Conservation (phyloP, 192 early-diverging fungal species). For the Haplosporangium gracile region DNA sequence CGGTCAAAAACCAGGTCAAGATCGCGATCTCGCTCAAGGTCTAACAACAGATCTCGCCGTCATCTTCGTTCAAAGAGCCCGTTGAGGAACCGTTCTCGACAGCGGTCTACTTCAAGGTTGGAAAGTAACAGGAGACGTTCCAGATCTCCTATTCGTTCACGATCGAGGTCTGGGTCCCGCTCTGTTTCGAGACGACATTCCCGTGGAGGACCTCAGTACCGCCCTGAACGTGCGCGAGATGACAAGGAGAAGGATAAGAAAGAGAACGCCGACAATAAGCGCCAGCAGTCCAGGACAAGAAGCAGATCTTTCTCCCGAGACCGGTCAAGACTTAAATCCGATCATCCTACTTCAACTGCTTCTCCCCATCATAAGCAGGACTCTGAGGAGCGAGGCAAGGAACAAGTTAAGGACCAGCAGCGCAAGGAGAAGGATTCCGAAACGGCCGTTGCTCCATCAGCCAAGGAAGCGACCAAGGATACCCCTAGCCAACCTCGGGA, state of each 20-base stretch:
- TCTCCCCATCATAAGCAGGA: neutral
- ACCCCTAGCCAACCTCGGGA: neutral
- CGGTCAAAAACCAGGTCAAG: slow-evolving; percentile 22
- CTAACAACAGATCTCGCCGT: slow-evolving; percentile 17
- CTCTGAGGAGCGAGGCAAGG: neutral
- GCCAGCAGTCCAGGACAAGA: slow-evolving; percentile 7
- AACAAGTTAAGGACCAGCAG: neutral
- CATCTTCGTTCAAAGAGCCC: slow-evolving; percentile 29
- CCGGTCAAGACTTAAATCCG: slow-evolving; percentile 18
- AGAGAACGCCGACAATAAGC: neutral
- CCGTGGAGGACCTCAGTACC: slow-evolving; percentile 20
- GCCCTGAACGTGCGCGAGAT: slow-evolving; percentile 12
- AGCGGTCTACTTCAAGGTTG: slow-evolving; percentile 12
- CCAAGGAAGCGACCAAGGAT: neutral
- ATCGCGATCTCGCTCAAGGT: slow-evolving; percentile 20
- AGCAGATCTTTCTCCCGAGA: slow-evolving; percentile 12
- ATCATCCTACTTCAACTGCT: neutral
- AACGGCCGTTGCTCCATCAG: neutral
- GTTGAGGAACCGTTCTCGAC: neutral
- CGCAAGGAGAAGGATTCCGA: slow-evolving; percentile 6
- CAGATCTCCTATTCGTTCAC: slow-evolving; percentile 25
- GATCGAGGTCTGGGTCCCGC: slow-evolving; percentile 24
- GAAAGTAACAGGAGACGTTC: slow-evolving; percentile 13
- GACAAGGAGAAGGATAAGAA: slow-evolving; percentile 2
- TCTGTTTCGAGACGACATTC: slow-evolving; percentile 13